Conservation (phyloP, 2,329 filamentous ascomycete species). For the Hirsutella rhossiliensis region DNA sequence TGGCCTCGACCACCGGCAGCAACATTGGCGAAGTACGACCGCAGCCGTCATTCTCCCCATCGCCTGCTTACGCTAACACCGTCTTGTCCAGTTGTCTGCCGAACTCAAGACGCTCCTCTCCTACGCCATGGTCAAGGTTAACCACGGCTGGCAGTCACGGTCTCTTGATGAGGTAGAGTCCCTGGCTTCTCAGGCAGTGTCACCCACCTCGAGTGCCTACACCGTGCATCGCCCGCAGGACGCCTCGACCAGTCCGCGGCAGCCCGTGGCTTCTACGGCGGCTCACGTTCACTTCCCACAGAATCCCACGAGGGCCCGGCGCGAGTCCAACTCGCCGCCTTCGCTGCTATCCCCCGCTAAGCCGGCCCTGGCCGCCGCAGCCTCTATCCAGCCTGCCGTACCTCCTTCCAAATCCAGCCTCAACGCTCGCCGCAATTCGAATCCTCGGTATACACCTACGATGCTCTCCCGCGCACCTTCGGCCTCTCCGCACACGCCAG, state of each 20-base stretch:
- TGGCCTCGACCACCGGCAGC: constrained; percentile 46
- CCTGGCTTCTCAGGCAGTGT: constrained; percentile 55
- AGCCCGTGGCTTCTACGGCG: constrained; percentile 21
- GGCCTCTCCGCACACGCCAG: constrained; percentile 31
- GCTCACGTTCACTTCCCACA: constrained; percentile 15
- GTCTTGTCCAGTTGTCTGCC: constrained; percentile 52
- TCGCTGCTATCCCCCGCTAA: constrained; percentile 20
- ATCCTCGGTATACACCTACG: constrained; percentile 34
- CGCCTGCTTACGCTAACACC: neutral
- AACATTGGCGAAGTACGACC: constrained; percentile 65
- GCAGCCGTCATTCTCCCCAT: constrained; percentile 2
- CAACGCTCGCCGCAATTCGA: constrained; percentile 38
- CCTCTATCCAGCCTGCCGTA: constrained; percentile 39
- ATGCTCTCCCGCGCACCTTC: constrained; percentile 37
- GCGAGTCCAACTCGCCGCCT: constrained; percentile 25
- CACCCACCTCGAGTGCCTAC: constrained; percentile 47
- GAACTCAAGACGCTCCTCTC: constrained; percentile 75
- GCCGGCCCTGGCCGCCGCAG: constrained; percentile 37
- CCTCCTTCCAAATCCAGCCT: constrained; percentile 17
- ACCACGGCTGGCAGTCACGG: constrained; percentile 75
- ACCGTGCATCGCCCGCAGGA: constrained; percentile 39
- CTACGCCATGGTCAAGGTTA: constrained; percentile 90
- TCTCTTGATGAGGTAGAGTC: constrained; percentile 68
- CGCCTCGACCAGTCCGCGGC: constrained; percentile 42
- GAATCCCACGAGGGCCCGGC: constrained; percentile 7